Conservation (phyloP, 2,329 filamentous ascomycete species). For the Tolypocladium nubicola region DNA sequence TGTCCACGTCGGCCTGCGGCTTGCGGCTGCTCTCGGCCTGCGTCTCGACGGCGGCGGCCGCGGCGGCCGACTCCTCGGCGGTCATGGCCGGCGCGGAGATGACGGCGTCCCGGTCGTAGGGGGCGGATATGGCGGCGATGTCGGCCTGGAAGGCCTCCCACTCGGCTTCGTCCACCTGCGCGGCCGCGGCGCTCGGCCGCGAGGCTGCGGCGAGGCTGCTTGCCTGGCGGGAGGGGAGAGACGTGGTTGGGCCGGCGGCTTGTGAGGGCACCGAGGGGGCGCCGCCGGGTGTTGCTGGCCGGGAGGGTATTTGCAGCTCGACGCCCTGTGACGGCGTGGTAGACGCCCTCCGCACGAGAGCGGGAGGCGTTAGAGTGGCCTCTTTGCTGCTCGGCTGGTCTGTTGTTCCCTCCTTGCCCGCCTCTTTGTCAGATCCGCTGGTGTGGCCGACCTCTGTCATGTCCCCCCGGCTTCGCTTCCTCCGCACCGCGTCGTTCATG, state of each 20-base stretch:
- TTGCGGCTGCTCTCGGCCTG: constrained; percentile 43
- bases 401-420: constrained; percentile 2
- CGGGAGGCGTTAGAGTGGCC: constrained; percentile 26
- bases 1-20: constrained; percentile 40
- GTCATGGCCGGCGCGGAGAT: constrained; percentile 62
- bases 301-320: constrained; percentile 53
- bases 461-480: constrained; percentile 36
- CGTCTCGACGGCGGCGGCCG: constrained; percentile 36
- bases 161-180: constrained; percentile 57
- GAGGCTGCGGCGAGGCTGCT: constrained; percentile 10
- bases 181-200: constrained; percentile 7
- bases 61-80: constrained; percentile 46
- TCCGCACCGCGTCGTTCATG: constrained; percentile 23
- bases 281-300: constrained; percentile 38
- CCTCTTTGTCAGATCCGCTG: background rate
- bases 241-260: constrained; percentile 5
- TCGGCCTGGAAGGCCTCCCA: constrained; percentile 85
- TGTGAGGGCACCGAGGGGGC: constrained; percentile 5
- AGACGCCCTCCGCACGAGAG: constrained; percentile 35
- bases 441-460: constrained; percentile 6
- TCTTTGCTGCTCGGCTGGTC: constrained; percentile 8
- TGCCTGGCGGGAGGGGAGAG: constrained; percentile 20
- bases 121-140: constrained; percentile 41
- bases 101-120: constrained; percentile 38
- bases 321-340: constrained; percentile 43